Evolutionary conservation across 441 rosid species (phyloP).

Genomic region (Gossypium davidsonii): DNA sequence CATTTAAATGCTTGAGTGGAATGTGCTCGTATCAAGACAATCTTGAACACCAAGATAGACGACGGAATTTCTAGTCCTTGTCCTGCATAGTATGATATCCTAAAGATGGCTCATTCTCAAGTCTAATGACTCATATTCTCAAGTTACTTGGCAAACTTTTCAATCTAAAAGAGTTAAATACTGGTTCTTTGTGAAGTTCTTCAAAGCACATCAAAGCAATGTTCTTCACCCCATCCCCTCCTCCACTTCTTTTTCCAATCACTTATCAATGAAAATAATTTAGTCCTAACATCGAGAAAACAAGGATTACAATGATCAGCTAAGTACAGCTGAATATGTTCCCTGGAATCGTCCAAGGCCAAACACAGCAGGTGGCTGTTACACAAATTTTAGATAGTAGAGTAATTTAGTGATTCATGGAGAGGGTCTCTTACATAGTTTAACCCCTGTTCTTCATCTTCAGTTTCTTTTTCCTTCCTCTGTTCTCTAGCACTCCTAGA

Average conservation of each 20-base stretch:
- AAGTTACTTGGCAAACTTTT: neutral
- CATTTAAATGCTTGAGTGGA: neutral
- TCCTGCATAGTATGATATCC: neutral
- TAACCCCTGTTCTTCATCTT: slow-evolving; percentile 69
- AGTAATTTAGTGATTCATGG: neutral
- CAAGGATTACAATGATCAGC: slow-evolving; percentile 17
- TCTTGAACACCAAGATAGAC: neutral
- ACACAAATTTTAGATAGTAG: neutral
- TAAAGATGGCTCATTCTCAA: neutral
- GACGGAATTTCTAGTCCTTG: neutral
- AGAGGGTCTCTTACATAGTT: slow-evolving; percentile 22
- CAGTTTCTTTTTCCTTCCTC: slow-evolving; percentile 34
- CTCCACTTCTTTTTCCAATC: neutral
- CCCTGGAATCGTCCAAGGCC: slow-evolving; percentile 26
- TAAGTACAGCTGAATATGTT: slow-evolving; percentile 26
- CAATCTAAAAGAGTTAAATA: neutral
- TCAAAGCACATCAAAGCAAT: neutral
- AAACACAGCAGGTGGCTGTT: slow-evolving; percentile 26
- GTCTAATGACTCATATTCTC: neutral
- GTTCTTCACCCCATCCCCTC: neutral
- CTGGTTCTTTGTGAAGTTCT: neutral
- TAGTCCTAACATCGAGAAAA: neutral
- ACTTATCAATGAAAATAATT: neutral
- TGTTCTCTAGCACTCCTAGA: slow-evolving; percentile 24
- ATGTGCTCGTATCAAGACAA: neutral